Base-by-base conservation (phyloP, 352 stramenopile species). In the Phytophthora megakarya region DNA sequence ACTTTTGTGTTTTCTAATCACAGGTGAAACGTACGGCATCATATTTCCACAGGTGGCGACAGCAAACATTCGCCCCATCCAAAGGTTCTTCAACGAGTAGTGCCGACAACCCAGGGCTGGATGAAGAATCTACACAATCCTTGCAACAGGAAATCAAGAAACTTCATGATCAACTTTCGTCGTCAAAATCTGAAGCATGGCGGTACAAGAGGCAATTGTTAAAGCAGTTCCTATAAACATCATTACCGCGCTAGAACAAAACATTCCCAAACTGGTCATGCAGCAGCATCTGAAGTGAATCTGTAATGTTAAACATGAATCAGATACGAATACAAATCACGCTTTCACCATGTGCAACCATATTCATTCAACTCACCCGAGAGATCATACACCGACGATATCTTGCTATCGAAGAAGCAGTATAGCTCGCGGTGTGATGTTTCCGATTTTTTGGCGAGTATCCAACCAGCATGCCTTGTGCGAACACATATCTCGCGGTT, bases 181-280 rank as follows among this genome's bases (percentile, higher is more conserved):
- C 76, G 39, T 86, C 80, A 44, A 90, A 90, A 61, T 86, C 80
- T 5, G 80, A 90, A 57, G 81, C 78, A 6, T 91, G 78, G 78
- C 61, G 74, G 43, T 90, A 90, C 79, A 93, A 91, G 62, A 77
- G 80, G 13, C 84, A 93, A 73, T 58, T 91, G 40, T 70, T 93
- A 16, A 88, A 91, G 66, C 78, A 93, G 49, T 90, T 89, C 28
- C 52, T 91, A 9, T 80, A 52, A 48, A 10, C 13, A 32, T 35
- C 8, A 12, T 35, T 11, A 35, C 30, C 8, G 16, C 19, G 10
- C 33, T 75, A 86, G 50, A 84, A 80, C 23, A 81, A 67, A 16
- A 81, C 73, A 52, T 86, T 80, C 1, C 74, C 78, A 59, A 90
- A 87, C 40, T 88, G 78, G 45, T 84, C 62, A 15, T 76, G 64